A percentile compares a stretch with the other conserved stretches of the same genome.
Conservation (phyloP, 192 early-diverging fungal species). For the Gaertneriomyces sp. region DNA sequence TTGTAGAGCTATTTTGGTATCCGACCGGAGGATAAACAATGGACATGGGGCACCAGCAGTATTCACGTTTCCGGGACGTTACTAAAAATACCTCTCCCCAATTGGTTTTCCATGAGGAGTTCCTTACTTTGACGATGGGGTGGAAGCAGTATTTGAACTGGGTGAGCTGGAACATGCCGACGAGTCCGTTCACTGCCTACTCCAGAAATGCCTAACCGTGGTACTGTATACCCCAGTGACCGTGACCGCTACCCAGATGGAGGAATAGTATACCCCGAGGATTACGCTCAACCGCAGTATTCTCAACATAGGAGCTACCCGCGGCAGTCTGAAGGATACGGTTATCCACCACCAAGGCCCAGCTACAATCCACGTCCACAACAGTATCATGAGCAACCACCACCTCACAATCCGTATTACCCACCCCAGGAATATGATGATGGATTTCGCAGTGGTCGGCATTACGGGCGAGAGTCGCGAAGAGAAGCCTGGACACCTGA, state of each 20-base stretch:
- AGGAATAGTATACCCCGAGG: not conserved
- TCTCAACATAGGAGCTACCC: not conserved
- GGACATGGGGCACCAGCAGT: no score
- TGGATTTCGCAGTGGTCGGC: no score
- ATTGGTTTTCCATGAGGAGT: no score
- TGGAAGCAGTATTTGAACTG: no score
- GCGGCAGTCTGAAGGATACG: not conserved
- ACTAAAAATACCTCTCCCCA: no score
- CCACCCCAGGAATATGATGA: no score
- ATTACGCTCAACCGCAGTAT: not conserved
- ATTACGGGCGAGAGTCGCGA: not conserved
- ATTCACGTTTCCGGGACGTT: no score
- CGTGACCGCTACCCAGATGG: not conserved
- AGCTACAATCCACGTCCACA: not conserved
- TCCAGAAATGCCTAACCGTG: not conserved
- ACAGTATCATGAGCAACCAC: conserved; percentile 1
- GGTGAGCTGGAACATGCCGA: no score
- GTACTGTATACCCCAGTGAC: not conserved
- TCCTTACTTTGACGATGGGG: no score
- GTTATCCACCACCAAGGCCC: not conserved
- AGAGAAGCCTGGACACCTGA: conserved; percentile 5
- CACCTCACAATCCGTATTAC: not conserved
- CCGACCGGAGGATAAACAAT: no score
- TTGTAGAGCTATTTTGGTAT: no score
- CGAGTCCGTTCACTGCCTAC: no score